Conservation (phyloP, 495 filamentous ascomycete genomes). For the Astrothelium macrocarpum region DNA sequence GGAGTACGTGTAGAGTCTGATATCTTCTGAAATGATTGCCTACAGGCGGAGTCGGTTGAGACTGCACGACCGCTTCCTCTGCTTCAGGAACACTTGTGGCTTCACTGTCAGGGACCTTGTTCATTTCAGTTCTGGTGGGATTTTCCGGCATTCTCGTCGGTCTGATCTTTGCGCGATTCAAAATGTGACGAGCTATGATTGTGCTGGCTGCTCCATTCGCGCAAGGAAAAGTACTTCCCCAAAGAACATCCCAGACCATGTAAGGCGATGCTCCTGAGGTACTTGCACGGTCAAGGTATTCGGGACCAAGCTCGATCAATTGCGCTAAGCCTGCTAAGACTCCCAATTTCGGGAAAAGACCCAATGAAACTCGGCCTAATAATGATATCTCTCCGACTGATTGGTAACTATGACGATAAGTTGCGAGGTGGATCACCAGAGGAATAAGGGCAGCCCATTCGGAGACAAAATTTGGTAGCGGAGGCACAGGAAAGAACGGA, state of each 20-base stretch:
- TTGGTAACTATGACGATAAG: constrained; percentile 2
- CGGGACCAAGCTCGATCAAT: neutral
- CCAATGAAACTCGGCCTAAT: neutral
- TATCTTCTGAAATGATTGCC: too few species aligned
- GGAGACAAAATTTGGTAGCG: neutral
- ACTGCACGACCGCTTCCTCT: too few species aligned
- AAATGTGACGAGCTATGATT: constrained; percentile 11
- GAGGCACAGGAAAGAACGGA: neutral
- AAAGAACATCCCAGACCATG: constrained; percentile 19
- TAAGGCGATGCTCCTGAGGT: constrained; percentile 1
- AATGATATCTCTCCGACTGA: neutral
- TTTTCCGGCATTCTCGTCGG: neutral
- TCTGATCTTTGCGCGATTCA: neutral
- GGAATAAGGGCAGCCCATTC: constrained; percentile 1
- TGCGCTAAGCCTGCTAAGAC: neutral
- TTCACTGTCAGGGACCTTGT: too few species aligned
- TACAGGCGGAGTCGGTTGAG: too few species aligned
- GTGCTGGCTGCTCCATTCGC: constrained; percentile 18
- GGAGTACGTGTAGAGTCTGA: neutral
- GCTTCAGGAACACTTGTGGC: too few species aligned
- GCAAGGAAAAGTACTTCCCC: constrained; percentile 14
- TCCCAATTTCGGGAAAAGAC: neutral
- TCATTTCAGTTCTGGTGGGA: too few species aligned
- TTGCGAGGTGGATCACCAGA: constrained; percentile 13
- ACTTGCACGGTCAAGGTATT: neutral